Evolutionary conservation across 2,329 filamentous ascomycete genomes (phyloP).

Genomic region (Trematosphaeria pertusa): DNA sequence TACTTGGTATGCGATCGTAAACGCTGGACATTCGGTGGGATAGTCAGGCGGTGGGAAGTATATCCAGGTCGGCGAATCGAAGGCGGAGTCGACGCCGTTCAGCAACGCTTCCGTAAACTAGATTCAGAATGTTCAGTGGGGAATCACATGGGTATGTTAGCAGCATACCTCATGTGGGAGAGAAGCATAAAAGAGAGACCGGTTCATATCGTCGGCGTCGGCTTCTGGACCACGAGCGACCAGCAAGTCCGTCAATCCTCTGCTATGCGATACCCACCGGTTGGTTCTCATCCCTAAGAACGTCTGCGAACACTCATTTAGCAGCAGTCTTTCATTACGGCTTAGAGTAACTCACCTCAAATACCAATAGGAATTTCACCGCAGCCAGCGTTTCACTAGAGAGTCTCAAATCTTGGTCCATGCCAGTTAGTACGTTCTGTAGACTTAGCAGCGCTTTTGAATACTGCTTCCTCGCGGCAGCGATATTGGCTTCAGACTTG

Average conservation of each 20-base stretch:
- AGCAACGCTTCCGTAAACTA: slow-evolving; percentile 9
- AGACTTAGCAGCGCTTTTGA: slow-evolving; percentile 9
- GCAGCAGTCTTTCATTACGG: too few species aligned
- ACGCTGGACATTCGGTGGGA: neutral
- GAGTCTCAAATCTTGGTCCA: neutral
- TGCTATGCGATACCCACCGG: slow-evolving; percentile 11
- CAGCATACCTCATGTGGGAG: slow-evolving; percentile 9
- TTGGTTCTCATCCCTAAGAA: neutral
- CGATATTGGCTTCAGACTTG: neutral
- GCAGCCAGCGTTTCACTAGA: slow-evolving; percentile 13
- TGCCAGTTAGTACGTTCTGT: neutral
- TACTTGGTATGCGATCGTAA: slow-evolving; percentile 1
- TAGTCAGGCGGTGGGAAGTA: slow-evolving; percentile 10
- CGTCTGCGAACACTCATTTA: neutral
- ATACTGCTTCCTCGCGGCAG: slow-evolving; percentile 1
- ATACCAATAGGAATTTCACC: slow-evolving; percentile 11
- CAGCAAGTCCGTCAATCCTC: slow-evolving; percentile 8
- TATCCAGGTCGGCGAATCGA: slow-evolving; percentile 10
- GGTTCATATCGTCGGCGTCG: slow-evolving; percentile 12
- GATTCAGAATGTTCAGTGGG: too few species aligned
- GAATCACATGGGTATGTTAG: too few species aligned
- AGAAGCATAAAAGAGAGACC: slow-evolving; percentile 11
- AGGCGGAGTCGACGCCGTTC: slow-evolving; percentile 6
- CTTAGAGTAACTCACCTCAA: slow-evolving; percentile 12
- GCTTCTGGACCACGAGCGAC: slow-evolving; percentile 6